These are phyloP conservation scores for Candida quercuum DNA, from an alignment of 805 yeast species.

Conservation along the genomic window DNA sequence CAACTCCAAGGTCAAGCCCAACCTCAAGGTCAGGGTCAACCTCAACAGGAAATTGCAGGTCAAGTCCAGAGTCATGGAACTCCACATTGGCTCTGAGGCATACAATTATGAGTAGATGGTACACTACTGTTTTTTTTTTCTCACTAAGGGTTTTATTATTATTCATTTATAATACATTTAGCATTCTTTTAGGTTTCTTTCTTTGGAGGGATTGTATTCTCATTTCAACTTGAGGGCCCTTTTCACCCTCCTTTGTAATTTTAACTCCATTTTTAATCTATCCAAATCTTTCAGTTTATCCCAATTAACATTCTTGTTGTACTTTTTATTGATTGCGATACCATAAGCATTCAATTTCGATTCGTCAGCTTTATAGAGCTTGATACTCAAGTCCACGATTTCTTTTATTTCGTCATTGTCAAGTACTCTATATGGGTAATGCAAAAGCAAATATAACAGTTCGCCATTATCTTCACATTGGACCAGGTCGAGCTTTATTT, in stretches of 20 bases:
- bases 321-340: slow-evolving; percentile 32
- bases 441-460: slow-evolving; percentile 37
- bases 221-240: slow-evolving; percentile 17
- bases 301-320: slow-evolving; percentile 34
- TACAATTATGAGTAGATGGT: background rate
- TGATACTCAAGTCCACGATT: slow-evolving; percentile 29
- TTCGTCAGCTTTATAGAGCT: slow-evolving; percentile 28
- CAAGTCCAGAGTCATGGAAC: slow-evolving; percentile 8
- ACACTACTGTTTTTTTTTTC: too few species aligned
- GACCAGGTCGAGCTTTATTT: slow-evolving; percentile 38
- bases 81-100: slow-evolving; percentile 13
- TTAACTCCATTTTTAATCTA: slow-evolving; percentile 39
- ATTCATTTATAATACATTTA: background rate
- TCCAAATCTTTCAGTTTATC: slow-evolving; percentile 37
- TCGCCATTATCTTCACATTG: slow-evolving; percentile 44
- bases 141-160: background rate
- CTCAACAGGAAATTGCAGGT: slow-evolving; percentile 1
- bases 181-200: background rate
- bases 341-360: slow-evolving; percentile 34
- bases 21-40: background rate
- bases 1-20: background rate
- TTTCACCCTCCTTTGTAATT: slow-evolving; percentile 38
- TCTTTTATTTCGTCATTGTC: slow-evolving; percentile 25
- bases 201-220: too few species aligned
- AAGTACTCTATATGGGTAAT: slow-evolving; percentile 33